Evolutionary conservation across 495 filamentous ascomycete species (phyloP), one percentile per base, ranked within the genome.

Genomic region (Cercophora sp.): DNA sequence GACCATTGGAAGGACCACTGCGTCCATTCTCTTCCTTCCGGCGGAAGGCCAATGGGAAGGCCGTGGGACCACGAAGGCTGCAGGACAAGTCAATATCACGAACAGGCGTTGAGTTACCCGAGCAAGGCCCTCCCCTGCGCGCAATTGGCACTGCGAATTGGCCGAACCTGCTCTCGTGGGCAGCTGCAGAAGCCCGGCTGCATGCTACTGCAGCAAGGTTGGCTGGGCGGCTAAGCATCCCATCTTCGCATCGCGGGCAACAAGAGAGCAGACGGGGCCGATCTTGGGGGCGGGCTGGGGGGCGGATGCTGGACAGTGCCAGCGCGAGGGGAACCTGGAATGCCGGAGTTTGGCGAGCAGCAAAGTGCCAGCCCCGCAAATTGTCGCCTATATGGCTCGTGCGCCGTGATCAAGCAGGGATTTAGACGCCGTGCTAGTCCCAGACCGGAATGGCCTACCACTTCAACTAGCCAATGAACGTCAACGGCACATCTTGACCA

Each of bases 371-470:
- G 48, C 35, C 48, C 48, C 46, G 32, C 46, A 43, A 22, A 48
- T 48, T 48, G 27, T 47, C 46, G 16, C 59, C 57, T 58, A 52
- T 56, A 59, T 64, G 57, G 60, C 58, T 55, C 60, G 58, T 56
- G 55, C 57, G 51, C 58, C 52, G 22, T 49, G 55, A 65, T 64
- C 64, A 62, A 56, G 31, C 9, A 48, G n/a, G n/a, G n/a, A n/a
- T n/a, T n/a, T n/a, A 3, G 22, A 44, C 44, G 48, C 65, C 59
- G 59, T 48, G 11, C 57, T 5, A 19, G 4, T 52, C 52, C 48
- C n/a, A 52, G 62, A 24, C 46, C 59, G 53, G 63, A 32, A 64
- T 58, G 71, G 73, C 73, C 72, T 73, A 70, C 74, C 75, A 66
- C 67, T 70, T 64, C 67, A 44, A 57, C 55, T 25, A 19, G 8